Percentiles rank a stretch among this genome's conserved stretches.
These are phyloP conservation scores for Fraxinus angustifolia DNA, from an alignment of 305 asterid genomes.

Conservation along the genomic window DNA sequence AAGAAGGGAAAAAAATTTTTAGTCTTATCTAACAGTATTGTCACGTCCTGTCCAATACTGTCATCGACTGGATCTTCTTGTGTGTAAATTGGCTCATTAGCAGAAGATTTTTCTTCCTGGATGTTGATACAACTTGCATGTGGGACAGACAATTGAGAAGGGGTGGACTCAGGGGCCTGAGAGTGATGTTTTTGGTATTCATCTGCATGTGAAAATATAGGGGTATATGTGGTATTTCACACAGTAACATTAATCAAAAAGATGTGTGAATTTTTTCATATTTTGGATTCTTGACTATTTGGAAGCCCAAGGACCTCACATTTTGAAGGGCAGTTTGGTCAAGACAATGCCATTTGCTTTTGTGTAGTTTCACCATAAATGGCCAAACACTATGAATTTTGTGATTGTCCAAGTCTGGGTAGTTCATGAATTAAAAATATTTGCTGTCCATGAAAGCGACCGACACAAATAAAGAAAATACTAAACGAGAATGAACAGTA, in stretches of 20 bases:
- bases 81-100: neutral
- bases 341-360: conserved; percentile 5
- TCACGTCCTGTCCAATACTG: neutral
- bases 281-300: conserved; percentile 2
- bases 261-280: neutral
- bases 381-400: neutral
- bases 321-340: conserved; percentile 42
- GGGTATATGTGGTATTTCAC: conserved; percentile 32
- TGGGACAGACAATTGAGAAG: conserved; percentile 32
- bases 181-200: conserved; percentile 38
- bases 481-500: neutral
- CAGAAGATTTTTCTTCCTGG: conserved; percentile 12
- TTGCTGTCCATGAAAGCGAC: conserved; percentile 47
- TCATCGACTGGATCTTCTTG: neutral
- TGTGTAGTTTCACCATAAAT: conserved; percentile 7
- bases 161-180: conserved; percentile 26
- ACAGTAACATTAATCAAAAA: neutral
- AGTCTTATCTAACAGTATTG: neutral
- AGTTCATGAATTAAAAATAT: conserved; percentile 31
- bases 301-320: conserved; percentile 32
- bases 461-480: neutral
- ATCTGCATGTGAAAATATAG: conserved; percentile 18
- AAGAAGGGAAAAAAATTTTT: neutral
- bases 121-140: conserved; percentile 27
- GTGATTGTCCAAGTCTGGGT: conserved; percentile 22